Conservation (phyloP, 176 grass and related monocot species). For the Oryza nivara region DNA sequence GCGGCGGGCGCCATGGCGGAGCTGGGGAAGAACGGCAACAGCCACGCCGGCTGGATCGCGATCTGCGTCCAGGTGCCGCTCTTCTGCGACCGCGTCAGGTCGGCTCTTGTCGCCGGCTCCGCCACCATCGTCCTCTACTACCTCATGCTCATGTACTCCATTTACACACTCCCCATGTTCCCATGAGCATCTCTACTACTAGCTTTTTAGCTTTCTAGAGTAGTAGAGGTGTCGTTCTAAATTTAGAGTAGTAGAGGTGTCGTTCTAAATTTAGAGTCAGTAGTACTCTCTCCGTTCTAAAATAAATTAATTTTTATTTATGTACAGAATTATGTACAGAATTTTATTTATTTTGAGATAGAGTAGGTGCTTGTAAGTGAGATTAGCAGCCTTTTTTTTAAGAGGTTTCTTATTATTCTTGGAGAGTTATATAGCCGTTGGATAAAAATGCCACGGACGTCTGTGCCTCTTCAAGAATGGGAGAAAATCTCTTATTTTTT, state of each 20-base stretch:
- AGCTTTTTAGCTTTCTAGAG: background rate
- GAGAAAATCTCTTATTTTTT: background rate
- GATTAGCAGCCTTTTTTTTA: background rate
- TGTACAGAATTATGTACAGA: too few species aligned
- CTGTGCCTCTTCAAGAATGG: background rate
- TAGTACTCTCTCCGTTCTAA: too few species aligned
- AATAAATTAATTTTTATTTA: too few species aligned
- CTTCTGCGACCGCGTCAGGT: slow-evolving; percentile 68
- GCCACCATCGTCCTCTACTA: slow-evolving; percentile 46
- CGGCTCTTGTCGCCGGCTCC: slow-evolving; percentile 55
- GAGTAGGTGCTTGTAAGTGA: background rate
- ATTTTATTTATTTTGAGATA: too few species aligned
- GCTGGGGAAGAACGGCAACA: slow-evolving; percentile 75
- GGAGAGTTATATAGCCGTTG: background rate
- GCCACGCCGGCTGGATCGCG: slow-evolving; percentile 62
- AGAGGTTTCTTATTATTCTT: background rate
- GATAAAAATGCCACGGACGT: too few species aligned
- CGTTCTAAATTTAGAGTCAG: too few species aligned
- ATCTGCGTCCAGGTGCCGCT: slow-evolving; percentile 55
- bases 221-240: background rate
- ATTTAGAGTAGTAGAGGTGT: background rate
- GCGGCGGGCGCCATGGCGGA: slow-evolving; percentile 53
- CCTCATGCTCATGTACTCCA: slow-evolving; percentile 39
- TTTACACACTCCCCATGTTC: slow-evolving; percentile 39
- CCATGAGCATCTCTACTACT: slow-evolving; percentile 9